A percentile compares a stretch with the other conserved stretches of the same genome.
These are phyloP conservation scores for Phytophthora melonis DNA, from an alignment of 352 stramenopile species.

Conservation along the genomic window DNA sequence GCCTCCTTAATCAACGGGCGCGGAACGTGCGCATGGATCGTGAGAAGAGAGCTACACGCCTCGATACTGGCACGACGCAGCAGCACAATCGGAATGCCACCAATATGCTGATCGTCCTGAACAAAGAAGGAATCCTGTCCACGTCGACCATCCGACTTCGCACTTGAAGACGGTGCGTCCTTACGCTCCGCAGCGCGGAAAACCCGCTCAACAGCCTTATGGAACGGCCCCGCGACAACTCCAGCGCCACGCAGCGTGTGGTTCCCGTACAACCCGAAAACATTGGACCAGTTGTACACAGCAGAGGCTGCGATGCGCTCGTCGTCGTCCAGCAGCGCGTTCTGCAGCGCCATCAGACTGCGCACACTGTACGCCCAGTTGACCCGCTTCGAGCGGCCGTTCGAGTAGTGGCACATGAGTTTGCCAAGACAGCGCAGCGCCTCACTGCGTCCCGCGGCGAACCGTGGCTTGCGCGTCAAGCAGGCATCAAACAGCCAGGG, in stretches of 20 bases:
- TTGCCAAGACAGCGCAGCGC: constrained; percentile 81
- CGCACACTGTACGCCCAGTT: constrained; percentile 87
- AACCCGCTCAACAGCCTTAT: constrained; percentile 83
- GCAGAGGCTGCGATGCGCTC: constrained; percentile 82
- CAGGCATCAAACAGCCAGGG: constrained; percentile 90
- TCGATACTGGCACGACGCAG: constrained; percentile 82
- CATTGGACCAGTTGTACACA: constrained; percentile 87
- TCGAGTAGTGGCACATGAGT: constrained; percentile 72
- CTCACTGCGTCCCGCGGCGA: constrained; percentile 77
- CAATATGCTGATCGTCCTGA: constrained; percentile 74
- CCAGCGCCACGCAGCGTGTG: constrained; percentile 82
- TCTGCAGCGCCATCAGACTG: constrained; percentile 85
- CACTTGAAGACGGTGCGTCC: constrained; percentile 39
- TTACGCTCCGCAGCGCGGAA: constrained; percentile 58
- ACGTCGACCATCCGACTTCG: constrained; percentile 52
- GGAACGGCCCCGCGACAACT: constrained; percentile 82
- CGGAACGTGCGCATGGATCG: constrained; percentile 83
- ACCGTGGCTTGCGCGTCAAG: constrained; percentile 75
- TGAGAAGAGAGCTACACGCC: constrained; percentile 83
- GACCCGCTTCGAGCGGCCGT: constrained; percentile 81
- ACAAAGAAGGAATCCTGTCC: constrained; percentile 57
- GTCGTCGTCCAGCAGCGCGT: constrained; percentile 80
- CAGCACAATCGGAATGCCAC: constrained; percentile 77
- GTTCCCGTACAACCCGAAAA: constrained; percentile 85
- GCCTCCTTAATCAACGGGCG: constrained; percentile 83